These are phyloP conservation scores for Lepidium africanum DNA, from an alignment of 345 rosid species.

Conservation along the genomic window DNA sequence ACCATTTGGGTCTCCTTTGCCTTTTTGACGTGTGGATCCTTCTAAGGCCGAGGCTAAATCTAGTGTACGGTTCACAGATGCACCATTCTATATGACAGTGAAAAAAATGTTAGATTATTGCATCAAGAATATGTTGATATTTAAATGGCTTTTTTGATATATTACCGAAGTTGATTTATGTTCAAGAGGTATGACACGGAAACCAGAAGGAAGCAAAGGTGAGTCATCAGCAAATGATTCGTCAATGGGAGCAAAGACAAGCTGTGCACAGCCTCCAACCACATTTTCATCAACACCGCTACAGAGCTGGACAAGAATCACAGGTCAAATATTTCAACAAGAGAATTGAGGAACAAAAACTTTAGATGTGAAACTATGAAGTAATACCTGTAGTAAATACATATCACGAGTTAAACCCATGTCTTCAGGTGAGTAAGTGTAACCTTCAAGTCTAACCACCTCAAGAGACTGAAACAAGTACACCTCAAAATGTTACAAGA, in stretches of 20 bases:
- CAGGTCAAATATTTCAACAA: neutral
- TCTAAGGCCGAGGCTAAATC: conserved; percentile 92
- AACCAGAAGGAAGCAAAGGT: conserved; percentile 87
- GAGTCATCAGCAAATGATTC: conserved; percentile 98
- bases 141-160: neutral
- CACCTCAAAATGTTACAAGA: neutral
- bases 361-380: neutral
- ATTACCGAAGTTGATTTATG: conserved; percentile 54
- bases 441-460: conserved; percentile 89
- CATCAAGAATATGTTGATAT: neutral
- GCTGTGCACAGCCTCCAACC: conserved; percentile 90
- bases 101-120: neutral
- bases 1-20: conserved; percentile 45
- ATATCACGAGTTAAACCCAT: conserved; percentile 80
- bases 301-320: conserved; percentile 51
- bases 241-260: conserved; percentile 91
- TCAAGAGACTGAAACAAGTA: conserved; percentile 56
- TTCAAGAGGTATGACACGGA: conserved; percentile 85
- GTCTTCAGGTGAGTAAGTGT: conserved; percentile 85
- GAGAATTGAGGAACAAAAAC: neutral
- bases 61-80: conserved; percentile 60
- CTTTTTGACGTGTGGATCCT: conserved; percentile 45
- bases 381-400: conserved; percentile 77
- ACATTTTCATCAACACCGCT: conserved; percentile 88
- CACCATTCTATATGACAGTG: conserved; percentile 44